Base-by-base conservation (phyloP, 73 alveolate species). In the Breviolum minutum region DNA sequence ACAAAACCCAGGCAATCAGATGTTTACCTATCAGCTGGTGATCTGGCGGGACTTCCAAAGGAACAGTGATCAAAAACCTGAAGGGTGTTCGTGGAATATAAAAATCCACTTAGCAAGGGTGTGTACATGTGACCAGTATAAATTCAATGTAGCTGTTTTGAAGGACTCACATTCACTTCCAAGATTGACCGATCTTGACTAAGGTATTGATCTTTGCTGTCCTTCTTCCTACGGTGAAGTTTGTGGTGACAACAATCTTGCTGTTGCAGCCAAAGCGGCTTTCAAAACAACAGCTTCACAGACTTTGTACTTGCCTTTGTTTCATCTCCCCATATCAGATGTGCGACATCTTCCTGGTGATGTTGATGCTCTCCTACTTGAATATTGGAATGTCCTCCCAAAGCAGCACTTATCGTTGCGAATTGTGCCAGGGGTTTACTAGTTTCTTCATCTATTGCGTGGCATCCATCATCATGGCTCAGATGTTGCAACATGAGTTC, bases 311-410 rank as follows among this genome's bases (percentile, higher is more conserved):
- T 48, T 66, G 60, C 40, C 73, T 66, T 54, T 16, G 84, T n/a
- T 87, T 66, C 70, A 86, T 86, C 95, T 86, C 96, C 48, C 96
- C 96, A 13, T 90, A 90, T 20, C 96, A 90, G 96, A 90, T 90
- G 96, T 90, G 96, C 87, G 96, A 90, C 62, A 71, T 90, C 74
- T 90, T 90, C 83, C 96, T 90, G 87, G 96, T 90, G 77, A 90
- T 90, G 96, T 26, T 90, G 76, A 90, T 90, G 96, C 96, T 90
- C 74, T 71, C 88, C 62, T 90, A 90, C 63, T 68, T 90, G 87
- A 90, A 90, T 87, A 90, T 90, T 77, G 96, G 96, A 19, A 71
- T 71, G 87, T 30, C 87, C 48, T 90, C 87, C 22, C 63, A 40
- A 20, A 73, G 76, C 77, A 32, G 74, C 71, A 30, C 86, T 73